phyloP scores from a whole-genome alignment of 495 filamentous ascomycete genomes.

The Daldinia caldariorum region DNA sequence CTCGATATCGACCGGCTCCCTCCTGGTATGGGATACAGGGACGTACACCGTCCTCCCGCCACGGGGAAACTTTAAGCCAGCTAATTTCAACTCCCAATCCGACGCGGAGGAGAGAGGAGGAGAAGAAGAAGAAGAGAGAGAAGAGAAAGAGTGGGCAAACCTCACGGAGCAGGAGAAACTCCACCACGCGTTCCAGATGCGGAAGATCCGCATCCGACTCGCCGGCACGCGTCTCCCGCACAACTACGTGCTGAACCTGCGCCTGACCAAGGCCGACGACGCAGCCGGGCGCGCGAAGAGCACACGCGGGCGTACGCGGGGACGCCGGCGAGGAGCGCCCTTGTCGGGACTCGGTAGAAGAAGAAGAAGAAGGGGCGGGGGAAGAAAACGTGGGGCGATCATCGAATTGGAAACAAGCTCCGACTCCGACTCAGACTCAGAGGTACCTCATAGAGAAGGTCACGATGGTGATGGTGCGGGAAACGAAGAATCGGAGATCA shows the following conservation, averaged over 20 bases:
- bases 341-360: neutral
- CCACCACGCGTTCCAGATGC: slow-evolving; percentile 62
- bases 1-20: slow-evolving; percentile 65
- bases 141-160: too few relatives aligned
- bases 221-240: slow-evolving; percentile 67
- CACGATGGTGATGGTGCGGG: neutral
- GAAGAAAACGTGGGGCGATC: neutral
- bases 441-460: too few relatives aligned
- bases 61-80: slow-evolving; percentile 40
- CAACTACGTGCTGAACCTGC: slow-evolving; percentile 67
- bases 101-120: slow-evolving; percentile 64
- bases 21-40: slow-evolving; percentile 77
- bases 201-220: slow-evolving; percentile 70
- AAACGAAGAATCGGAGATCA: slow-evolving; percentile 37
- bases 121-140: too few relatives aligned
- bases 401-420: slow-evolving; percentile 20
- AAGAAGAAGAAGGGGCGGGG: neutral
- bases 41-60: slow-evolving; percentile 68
- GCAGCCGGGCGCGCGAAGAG: slow-evolving; percentile 47
- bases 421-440: slow-evolving; percentile 26
- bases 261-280: slow-evolving; percentile 62
- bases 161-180: slow-evolving; percentile 65
- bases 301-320: slow-evolving; percentile 21
- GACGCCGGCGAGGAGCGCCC: slow-evolving; percentile 30
- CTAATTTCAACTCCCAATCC: slow-evolving; percentile 42